These are phyloP conservation scores for Coffea eugenioides DNA, from an alignment of 257 asterid species.

Conservation along the genomic window DNA sequence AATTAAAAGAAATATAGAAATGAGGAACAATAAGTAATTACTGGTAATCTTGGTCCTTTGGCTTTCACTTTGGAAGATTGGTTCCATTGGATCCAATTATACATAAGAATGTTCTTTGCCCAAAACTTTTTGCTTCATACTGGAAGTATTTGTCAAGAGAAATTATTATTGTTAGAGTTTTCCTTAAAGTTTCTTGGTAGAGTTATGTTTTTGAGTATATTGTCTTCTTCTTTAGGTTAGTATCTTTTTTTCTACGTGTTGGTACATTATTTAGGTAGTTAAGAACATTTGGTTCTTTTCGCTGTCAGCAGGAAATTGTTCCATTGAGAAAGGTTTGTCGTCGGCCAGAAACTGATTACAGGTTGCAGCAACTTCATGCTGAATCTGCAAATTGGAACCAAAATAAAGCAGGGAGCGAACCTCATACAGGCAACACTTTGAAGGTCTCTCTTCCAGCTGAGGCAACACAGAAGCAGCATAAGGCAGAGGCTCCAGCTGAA, in stretches of 20 bases:
- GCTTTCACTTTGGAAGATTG: neutral
- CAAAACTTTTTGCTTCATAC: neutral
- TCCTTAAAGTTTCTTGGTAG: neutral
- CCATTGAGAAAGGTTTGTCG: slow-evolving; percentile 59
- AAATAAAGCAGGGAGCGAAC: slow-evolving; percentile 35
- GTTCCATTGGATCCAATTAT: neutral
- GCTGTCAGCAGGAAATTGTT: slow-evolving; percentile 64
- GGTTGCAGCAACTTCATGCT: slow-evolving; percentile 51
- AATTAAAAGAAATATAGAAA: neutral
- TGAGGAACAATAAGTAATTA: neutral
- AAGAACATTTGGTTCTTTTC: neutral
- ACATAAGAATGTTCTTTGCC: neutral
- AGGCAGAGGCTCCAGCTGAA: slow-evolving; percentile 19
- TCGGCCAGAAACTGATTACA: slow-evolving; percentile 61
- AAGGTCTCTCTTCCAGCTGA: slow-evolving; percentile 27
- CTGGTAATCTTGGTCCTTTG: neutral
- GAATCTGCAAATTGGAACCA: slow-evolving; percentile 28
- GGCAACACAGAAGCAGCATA: slow-evolving; percentile 20
- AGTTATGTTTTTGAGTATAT: neutral
- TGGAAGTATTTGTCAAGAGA: neutral
- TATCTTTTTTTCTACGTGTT: neutral
- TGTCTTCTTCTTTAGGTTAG: neutral
- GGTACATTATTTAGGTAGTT: neutral
- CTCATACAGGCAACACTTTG: slow-evolving; percentile 26
- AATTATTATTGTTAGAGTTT: neutral